Base-by-base conservation (phyloP, 2,329 filamentous ascomycete species). In the Nemania sp. region DNA sequence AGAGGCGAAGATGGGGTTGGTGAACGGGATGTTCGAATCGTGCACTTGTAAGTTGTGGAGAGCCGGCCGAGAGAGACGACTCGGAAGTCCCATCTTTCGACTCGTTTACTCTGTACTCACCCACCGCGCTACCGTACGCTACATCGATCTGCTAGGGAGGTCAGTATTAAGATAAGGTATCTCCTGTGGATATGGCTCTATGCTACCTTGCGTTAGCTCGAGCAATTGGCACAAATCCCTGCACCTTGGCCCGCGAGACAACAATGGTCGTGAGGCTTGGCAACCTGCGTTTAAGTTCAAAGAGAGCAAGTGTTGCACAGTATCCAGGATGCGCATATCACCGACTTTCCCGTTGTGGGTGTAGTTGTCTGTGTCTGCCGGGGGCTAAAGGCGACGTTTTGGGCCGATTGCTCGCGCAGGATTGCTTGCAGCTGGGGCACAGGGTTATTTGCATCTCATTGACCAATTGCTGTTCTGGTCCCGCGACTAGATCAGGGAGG, bases 301-400 rank as follows among this genome's bases (percentile, higher is more conserved):
- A 58, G 36, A 58, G 22, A 45, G 52, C 15, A 44, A 34, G 11
- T 3, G 37, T 26, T 22, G 8, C 14, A 9, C n/a, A n/a, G n/a
- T n/a, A n/a, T n/a, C n/a, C n/a, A n/a, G n/a, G n/a, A n/a, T n/a
- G n/a, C n/a, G n/a, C n/a, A n/a, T n/a, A 36, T 45, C 11, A 31
- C 49, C 52, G 56, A 64, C 57, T 61, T 62, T 33, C 60, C 56
- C 44, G n/a, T 64, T 59, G 54, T 44, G 59, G 60, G 42, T 46
- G 57, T 55, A 50, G 49, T 43, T 30, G 33, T 37, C 23, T 41
- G 44, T 24, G 33, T 44, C n/a, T 43, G 20, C 49, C 34, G 33
- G 50, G 45, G 52, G 22, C n/a, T 9, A 7, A 28, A 11, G 39
- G 30, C 22, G 23, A 31, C 23, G 14, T 39, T 28, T 49, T 56